These are phyloP conservation scores for Hymenoscyphus linearis DNA, from an alignment of 2,329 filamentous ascomycete species.

Conservation along the genomic window DNA sequence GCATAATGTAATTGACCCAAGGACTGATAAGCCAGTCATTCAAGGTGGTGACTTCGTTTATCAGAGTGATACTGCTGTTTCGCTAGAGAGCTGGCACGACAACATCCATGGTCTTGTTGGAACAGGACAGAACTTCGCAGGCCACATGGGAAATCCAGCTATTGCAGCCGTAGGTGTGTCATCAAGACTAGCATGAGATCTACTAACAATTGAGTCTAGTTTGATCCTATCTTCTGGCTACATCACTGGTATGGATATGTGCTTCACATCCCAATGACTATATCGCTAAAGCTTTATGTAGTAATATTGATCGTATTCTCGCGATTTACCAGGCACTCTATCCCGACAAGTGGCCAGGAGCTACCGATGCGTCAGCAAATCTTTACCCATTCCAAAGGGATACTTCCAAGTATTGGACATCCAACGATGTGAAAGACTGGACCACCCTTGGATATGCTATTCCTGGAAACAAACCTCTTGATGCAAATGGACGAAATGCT, in stretches of 20 bases:
- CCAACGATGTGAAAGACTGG: not conserved
- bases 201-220: not conserved
- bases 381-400: not conserved
- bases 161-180: not conserved
- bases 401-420: not conserved
- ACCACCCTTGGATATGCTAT: not conserved
- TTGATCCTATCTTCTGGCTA: not conserved
- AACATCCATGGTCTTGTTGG: not conserved
- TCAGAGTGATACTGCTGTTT: not conserved
- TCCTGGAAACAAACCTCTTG: not conserved
- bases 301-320: constrained; percentile 3
- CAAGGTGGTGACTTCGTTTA: not conserved
- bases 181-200: not conserved
- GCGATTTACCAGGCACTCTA: constrained; percentile 3
- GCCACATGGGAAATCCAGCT: not conserved
- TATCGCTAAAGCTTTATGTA: not conserved
- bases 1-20: not conserved
- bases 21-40: not conserved
- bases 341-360: not conserved
- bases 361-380: not conserved
- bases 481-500: not conserved
- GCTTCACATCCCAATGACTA: not conserved
- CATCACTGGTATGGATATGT: not conserved
- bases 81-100: not conserved
- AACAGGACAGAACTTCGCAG: not conserved